phyloP scores from a whole-genome alignment of 2,329 filamentous ascomycete species.

The Trichoderma sp. region DNA sequence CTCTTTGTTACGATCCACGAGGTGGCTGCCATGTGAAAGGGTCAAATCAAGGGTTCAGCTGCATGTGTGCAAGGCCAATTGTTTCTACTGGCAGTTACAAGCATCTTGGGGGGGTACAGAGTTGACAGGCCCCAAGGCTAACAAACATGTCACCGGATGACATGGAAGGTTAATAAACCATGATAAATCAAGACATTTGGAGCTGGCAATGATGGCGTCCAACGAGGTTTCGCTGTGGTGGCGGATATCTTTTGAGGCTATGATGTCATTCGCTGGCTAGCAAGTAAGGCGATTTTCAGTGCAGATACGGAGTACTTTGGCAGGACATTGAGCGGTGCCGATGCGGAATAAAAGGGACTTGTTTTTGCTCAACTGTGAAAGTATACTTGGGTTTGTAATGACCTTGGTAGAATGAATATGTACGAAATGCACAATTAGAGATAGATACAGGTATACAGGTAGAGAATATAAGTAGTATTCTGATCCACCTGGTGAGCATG shows the following conservation, averaged over 20 bases:
- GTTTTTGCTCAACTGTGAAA: too few relatives aligned
- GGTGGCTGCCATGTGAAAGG: neutral
- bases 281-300: neutral
- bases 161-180: neutral
- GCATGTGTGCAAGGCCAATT: neutral
- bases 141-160: neutral
- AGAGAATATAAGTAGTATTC: too few relatives aligned
- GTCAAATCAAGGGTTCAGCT: neutral
- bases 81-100: neutral
- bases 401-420: too few relatives aligned
- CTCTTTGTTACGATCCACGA: neutral
- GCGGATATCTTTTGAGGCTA: constrained; percentile 23
- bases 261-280: constrained; percentile 34
- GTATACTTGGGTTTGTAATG: too few relatives aligned
- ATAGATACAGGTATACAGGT: too few relatives aligned
- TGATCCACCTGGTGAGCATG: too few relatives aligned
- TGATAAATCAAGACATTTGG: neutral
- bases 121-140: neutral
- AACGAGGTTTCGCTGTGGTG: neutral
- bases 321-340: neutral
- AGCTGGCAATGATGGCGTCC: neutral
- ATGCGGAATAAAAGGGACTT: neutral
- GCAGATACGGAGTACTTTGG: neutral
- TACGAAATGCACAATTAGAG: too few relatives aligned
- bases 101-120: neutral